phyloP scores from a whole-genome alignment of 2,329 filamentous ascomycete species.

The Raffaelea ambrosiae region DNA sequence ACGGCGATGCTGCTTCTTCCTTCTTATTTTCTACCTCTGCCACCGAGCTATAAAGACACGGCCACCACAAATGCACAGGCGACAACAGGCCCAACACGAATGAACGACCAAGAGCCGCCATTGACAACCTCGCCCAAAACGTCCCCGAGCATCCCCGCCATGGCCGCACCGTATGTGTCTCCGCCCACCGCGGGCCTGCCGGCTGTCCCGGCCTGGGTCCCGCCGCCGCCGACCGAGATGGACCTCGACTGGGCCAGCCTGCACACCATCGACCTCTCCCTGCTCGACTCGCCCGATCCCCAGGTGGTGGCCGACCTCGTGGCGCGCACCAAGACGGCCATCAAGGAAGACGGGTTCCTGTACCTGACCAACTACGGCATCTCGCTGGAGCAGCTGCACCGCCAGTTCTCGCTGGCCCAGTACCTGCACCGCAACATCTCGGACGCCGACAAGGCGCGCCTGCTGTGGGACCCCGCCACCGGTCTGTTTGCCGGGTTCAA shows the following conservation, averaged over 20 bases:
- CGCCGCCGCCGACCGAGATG: slow-evolving; percentile 35
- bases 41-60: too few species aligned
- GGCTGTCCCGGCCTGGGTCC: slow-evolving; percentile 30
- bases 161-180: background rate
- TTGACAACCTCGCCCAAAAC: too few species aligned
- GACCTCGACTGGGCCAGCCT: slow-evolving; percentile 33
- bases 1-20: too few species aligned
- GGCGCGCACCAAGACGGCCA: slow-evolving; percentile 30
- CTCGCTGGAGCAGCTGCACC: slow-evolving; percentile 36
- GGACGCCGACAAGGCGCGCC: slow-evolving; percentile 37
- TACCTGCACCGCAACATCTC: slow-evolving; percentile 40
- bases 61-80: too few species aligned
- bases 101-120: too few species aligned
- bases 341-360: slow-evolving; percentile 34
- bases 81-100: too few species aligned
- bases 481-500: slow-evolving; percentile 44
- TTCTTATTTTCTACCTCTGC: too few species aligned
- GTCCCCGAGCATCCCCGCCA: too few species aligned
- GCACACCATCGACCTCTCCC: slow-evolving; percentile 32
- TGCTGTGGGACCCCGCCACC: slow-evolving; percentile 37
- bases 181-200: slow-evolving; percentile 23
- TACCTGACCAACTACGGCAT: slow-evolving; percentile 43
- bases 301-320: slow-evolving; percentile 33
- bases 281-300: slow-evolving; percentile 32
- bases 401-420: slow-evolving; percentile 40